Evolutionary conservation across 176 grass and related monocot genomes (phyloP), one percentile per base, ranked within the genome.

Genomic region (Pontederia paniculata): DNA sequence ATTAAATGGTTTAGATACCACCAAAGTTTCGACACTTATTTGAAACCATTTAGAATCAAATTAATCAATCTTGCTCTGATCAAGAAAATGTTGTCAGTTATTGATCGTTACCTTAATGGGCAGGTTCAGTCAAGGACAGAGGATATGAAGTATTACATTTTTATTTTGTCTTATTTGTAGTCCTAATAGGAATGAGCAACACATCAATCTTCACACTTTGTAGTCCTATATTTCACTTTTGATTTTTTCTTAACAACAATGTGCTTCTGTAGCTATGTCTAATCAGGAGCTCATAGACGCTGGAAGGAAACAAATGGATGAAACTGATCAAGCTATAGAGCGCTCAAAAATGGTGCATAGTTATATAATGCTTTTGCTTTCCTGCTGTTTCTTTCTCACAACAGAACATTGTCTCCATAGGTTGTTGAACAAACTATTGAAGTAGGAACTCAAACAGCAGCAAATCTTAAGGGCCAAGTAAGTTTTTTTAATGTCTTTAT

Each of bases 391-490:
- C 15, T 57, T 68, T 76, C 22, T 23, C 11, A 48, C 37, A 69
- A 54, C 49, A n/a, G 12, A 85, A 57, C 19, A n/a, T 47, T 15
- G 52, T 71, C 21, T 9, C 67, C 75, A 50, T 76, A 98, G 87
- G 94, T 93, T 68, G 80, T 98, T 71, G 87, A 73, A 48, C 94
- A 98, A 82, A 98, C 94, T 70, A 68, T 98, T 72, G 94, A 98
- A 68, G 83, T 98, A 14, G 94, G 94, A 58, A 66, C 94, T 80
- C 94, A 93, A 73, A 98, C 94, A 77, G 94, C 94, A 70, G 73
- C 73, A 66, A 75, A 75, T 72, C 75, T 98, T 54, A 75, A 85
- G 31, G 80, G 89, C 25, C 94, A 98, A 77, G 94, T 93, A 88
- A 85, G 41, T 70, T 22, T n/a, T 60, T 43, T n/a, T n/a, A n/a